These are phyloP conservation scores for Penicillium verrucosum DNA, from an alignment of 2,329 filamentous ascomycete species.

Conservation along the genomic window DNA sequence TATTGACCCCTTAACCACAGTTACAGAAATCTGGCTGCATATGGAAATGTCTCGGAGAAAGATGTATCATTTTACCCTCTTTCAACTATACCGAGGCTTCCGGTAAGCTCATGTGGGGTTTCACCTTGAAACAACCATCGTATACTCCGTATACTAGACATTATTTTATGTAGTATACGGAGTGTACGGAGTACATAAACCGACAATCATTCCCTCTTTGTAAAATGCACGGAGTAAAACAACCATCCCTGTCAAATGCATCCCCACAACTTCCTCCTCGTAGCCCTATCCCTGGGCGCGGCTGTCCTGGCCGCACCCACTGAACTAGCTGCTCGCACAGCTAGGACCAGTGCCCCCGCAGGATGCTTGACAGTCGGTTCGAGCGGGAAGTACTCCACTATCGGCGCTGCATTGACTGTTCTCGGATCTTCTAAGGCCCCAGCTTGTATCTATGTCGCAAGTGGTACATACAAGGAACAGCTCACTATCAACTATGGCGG, in stretches of 20 bases:
- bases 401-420: slow-evolving; percentile 27
- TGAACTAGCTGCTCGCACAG: slow-evolving; percentile 10
- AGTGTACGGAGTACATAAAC: neutral
- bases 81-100: neutral
- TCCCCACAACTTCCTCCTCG: slow-evolving; percentile 3
- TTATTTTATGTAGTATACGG: neutral
- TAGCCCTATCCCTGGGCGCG: slow-evolving; percentile 9
- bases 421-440: slow-evolving; percentile 22
- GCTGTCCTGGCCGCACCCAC: slow-evolving; percentile 1
- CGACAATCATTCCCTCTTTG: neutral
- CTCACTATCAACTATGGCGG: slow-evolving; percentile 30
- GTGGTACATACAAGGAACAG: slow-evolving; percentile 35
- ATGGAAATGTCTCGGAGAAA: neutral
- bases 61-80: neutral
- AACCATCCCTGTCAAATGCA: slow-evolving; percentile 6
- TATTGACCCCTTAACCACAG: neutral
- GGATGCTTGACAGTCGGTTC: slow-evolving; percentile 28
- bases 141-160: neutral
- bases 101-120: neutral
- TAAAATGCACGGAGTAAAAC: neutral
- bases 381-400: slow-evolving; percentile 21
- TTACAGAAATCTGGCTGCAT: neutral
- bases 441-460: slow-evolving; percentile 35
- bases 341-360: slow-evolving; percentile 21
- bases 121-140: neutral